Base-by-base conservation (phyloP, 768 basidiomycete genomes). In the Suillus tomentosus region DNA sequence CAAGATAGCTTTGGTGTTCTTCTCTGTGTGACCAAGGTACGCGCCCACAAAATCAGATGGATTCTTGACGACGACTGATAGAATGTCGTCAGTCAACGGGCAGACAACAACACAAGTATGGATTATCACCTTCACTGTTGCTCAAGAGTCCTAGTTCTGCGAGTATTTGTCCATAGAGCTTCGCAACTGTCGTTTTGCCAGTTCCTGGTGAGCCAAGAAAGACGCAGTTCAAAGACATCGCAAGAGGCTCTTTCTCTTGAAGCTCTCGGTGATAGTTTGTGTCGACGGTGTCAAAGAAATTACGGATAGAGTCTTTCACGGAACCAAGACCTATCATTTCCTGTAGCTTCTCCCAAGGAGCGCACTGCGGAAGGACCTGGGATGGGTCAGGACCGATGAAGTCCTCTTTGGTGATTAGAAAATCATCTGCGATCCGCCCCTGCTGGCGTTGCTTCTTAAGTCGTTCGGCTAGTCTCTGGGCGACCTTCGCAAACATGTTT, bases 161-260 rank as follows among this genome's bases (percentile, higher is more conserved):
- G 14, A 91, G 72, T 54, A 89, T 85, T 63, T 82, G 81, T 0
- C 89, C 89, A 66, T 90, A 91, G 5, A 88, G 69, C 67, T 84
- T 85, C 0, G 86, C 88, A 0, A 91, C 88, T 0, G 86, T 86
- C 1, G 89, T 91, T 71, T 90, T 91, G 0, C 89, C 89, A 0
- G 89, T 89, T 3, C 89, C 89, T 7, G 89, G 89, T 13, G 84
- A 83, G 1, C 89, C 89, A 36, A 88, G 68, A 73, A 90, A 89
- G 0, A 87, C 84, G 17, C 85, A 83, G 65, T 90, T 89, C 64
- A 90, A 78, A 10, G 87, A 84, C 48, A 85, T 70, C 53, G 80
- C 76, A 19, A 87, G 60, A 0, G 85, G 86, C 37, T 83, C 78
- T 67, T 81, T 76, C 66, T 90, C 88, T 50, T 69, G 61, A 57